Evolutionary conservation across 176 grass and related monocot species (phyloP), one percentile per base, ranked within the genome.

Genomic region (Bolboschoenus planiculmis): DNA sequence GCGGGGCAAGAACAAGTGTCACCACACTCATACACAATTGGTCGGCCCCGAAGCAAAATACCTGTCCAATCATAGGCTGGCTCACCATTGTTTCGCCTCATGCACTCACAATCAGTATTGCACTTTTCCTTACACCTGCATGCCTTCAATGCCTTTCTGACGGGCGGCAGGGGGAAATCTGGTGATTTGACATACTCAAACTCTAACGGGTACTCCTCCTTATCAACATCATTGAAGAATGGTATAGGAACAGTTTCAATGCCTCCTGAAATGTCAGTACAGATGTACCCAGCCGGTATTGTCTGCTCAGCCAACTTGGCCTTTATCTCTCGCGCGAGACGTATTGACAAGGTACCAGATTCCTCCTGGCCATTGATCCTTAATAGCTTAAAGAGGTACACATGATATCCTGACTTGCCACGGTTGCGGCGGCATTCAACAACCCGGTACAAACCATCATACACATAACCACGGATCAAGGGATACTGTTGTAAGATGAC

Each of bases 361-460:
- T 85, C 54, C 1, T 87, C 87, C 83, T 97, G 95, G 26, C 47
- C 85, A 0, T 83, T 79, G 18, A 92, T 81, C 55, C 95, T 88
- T 44, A 88, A 31, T 0, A 94, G 88, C 84, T 88, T 94, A 84
- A 87, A 97, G 59, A 90, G 87, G 84, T 88, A 94, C 47, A 94
- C 87, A 16, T 85, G 40, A 5, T 50, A 90, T 37, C 95, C 95
- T 0, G 95, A 94, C 54, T 91, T 92, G 36, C 92, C 88, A 0
- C 80, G 65, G 56, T 90, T 81, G 65, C 51, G 86, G 61, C 86
- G 78, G 85, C 70, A 94, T 23, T 37, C 53, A 46, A 91, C 44
- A 26, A 93, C 92, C 84, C 67, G 88, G 83, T 91, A 97, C 58
- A 97, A 93, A 59, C 95, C 95, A 48, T 97, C 92, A 34, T 97